These are phyloP conservation scores for Pyrenophora tritici-repentis DNA, from an alignment of 2,329 filamentous ascomycete genomes.

Conservation along the genomic window DNA sequence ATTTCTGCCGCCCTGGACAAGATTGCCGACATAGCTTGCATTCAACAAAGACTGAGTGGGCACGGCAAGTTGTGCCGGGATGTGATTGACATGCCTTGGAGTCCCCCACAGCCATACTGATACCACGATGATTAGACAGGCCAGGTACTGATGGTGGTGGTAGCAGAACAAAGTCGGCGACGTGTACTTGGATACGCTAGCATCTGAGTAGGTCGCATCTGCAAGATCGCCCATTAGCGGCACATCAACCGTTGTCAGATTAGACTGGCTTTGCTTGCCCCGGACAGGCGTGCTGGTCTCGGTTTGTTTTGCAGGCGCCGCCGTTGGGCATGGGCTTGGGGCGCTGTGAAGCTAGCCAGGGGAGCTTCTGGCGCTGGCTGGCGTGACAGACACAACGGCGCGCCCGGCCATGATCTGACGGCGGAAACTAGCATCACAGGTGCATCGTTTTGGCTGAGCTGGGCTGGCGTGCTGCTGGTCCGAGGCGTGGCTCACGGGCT, in stretches of 20 bases:
- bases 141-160: too few relatives aligned
- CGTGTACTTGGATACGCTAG: conserved; percentile 18
- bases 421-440: conserved; percentile 40
- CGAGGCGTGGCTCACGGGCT: conserved; percentile 32
- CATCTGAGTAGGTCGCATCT: conserved; percentile 24
- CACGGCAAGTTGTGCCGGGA: too few relatives aligned
- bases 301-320: conserved; percentile 20
- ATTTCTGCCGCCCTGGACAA: conserved; percentile 4
- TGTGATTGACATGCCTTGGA: too few relatives aligned
- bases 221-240: conserved; percentile 36
- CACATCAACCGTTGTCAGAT: conserved; percentile 28
- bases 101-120: too few relatives aligned
- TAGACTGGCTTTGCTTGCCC: conserved; percentile 17
- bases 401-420: conserved; percentile 36
- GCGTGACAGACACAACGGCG: conserved; percentile 30
- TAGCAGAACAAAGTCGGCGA: too few relatives aligned
- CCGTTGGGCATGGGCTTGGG: conserved; percentile 19
- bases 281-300: conserved; percentile 4
- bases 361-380: conserved; percentile 19
- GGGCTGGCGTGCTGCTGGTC: conserved; percentile 28
- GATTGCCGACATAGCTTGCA: not conserved
- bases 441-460: conserved; percentile 24
- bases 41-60: conserved; percentile 6
- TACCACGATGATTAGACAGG: too few relatives aligned
- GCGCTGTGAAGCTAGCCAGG: conserved; percentile 23